A percentile compares a stretch with the other conserved stretches of the same genome.
Evolutionary conservation across 139 green algal genomes (phyloP).

Genomic region (Deuterostichococcus epilithicus): DNA sequence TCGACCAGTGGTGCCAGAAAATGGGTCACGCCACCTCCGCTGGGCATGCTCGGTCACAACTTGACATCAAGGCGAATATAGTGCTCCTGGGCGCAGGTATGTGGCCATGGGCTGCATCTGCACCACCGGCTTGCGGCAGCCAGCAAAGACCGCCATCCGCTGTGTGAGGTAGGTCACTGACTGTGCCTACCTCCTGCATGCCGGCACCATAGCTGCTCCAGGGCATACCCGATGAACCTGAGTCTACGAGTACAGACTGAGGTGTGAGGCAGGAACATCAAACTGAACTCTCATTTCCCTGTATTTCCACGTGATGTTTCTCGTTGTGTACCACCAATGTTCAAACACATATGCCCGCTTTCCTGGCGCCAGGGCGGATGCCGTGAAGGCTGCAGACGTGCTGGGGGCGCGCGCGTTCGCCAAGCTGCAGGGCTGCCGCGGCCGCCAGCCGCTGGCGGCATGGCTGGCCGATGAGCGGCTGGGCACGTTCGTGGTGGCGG

Average conservation of each 20-base stretch:
- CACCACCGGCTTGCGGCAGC: conserved; percentile 14
- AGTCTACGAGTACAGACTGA: too few relatives aligned
- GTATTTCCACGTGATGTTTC: too few relatives aligned
- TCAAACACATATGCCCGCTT: not conserved
- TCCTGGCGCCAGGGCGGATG: not conserved
- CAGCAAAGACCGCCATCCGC: conserved; percentile 18
- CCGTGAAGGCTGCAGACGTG: not conserved
- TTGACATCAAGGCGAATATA: not conserved
- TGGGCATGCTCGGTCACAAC: too few relatives aligned
- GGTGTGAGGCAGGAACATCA: too few relatives aligned
- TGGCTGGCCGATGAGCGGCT: conserved; percentile 62
- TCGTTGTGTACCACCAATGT: too few relatives aligned
- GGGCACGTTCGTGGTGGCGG: conserved; percentile 41
- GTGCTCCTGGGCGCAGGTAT: conserved; percentile 46
- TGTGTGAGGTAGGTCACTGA: conserved; percentile 11
- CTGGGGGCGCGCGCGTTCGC: not conserved
- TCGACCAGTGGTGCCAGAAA: too few relatives aligned
- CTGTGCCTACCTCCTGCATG: conserved; percentile 12
- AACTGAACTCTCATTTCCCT: too few relatives aligned
- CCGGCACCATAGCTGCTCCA: too few relatives aligned
- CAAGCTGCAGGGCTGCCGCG: not conserved
- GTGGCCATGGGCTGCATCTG: conserved; percentile 73
- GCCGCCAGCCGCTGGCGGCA: not conserved
- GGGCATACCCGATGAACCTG: too few relatives aligned
- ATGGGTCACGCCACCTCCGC: too few relatives aligned